A percentile compares a stretch with the other conserved stretches of the same genome.
These are phyloP conservation scores for Cryptococcus sp. DNA, from an alignment of 1,284 basidiomycete genomes.

Conservation along the genomic window DNA sequence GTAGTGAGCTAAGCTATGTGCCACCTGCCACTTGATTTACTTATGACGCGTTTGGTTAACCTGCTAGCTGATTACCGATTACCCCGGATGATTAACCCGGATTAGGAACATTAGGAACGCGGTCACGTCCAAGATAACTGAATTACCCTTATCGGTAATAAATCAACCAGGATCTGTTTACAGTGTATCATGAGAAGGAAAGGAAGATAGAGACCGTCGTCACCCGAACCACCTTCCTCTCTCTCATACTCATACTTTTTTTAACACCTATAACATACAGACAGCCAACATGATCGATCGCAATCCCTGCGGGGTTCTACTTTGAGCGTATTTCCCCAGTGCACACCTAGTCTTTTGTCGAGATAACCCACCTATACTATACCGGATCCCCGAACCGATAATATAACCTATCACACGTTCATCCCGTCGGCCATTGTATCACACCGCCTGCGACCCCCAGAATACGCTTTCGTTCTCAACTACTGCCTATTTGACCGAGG, in stretches of 20 bases:
- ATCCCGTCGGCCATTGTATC: not conserved
- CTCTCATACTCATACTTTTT: not conserved
- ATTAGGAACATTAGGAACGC: not conserved
- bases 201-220: not conserved
- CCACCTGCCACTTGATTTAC: too few relatives aligned
- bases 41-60: too few relatives aligned
- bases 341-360: not conserved
- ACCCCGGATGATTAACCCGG: not conserved
- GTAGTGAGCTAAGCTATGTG: too few relatives aligned
- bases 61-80: too few relatives aligned
- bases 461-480: not conserved
- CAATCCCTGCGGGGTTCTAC: conserved; percentile 13
- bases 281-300: conserved; percentile 14
- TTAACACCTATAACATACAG: not conserved
- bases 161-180: not conserved
- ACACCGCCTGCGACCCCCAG: too few relatives aligned
- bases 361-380: not conserved
- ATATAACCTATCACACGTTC: not conserved
- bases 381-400: too few relatives aligned
- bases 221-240: not conserved
- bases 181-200: not conserved
- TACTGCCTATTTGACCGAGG: not conserved
- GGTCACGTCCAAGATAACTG: not conserved
- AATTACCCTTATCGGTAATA: not conserved
- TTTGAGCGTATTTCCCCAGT: conserved; percentile 1